Evolutionary conservation across 306 rosid species (phyloP).

Genomic region (Acmispon strigosus): DNA sequence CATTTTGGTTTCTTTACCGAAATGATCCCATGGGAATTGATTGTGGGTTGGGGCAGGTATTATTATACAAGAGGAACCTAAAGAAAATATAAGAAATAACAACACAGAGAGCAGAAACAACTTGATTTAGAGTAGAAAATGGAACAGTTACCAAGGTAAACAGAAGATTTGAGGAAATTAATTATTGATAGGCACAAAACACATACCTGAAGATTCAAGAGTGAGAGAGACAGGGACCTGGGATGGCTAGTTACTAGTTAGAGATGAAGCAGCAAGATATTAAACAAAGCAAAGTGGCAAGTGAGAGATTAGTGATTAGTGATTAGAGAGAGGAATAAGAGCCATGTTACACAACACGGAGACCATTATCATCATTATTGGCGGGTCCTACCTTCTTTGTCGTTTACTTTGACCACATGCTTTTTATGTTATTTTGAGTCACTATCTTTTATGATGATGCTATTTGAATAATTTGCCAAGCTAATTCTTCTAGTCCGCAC

Average conservation of each 20-base stretch:
- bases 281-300: background rate
- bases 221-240: background rate
- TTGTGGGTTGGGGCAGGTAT: background rate
- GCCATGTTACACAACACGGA: background rate
- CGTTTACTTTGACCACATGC: slow-evolving; percentile 26
- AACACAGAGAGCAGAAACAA: background rate
- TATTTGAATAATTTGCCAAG: background rate
- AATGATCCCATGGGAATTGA: background rate
- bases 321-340: background rate
- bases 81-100: background rate
- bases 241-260: background rate
- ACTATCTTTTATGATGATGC: slow-evolving; percentile 5
- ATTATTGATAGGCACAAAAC: background rate
- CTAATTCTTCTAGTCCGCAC: no score
- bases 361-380: slow-evolving; percentile 13
- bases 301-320: no score
- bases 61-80: background rate
- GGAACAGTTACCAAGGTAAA: background rate
- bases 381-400: slow-evolving; percentile 27
- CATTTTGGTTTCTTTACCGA: background rate
- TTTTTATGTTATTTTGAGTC: slow-evolving; percentile 1
- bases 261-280: background rate
- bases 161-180: background rate
- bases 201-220: background rate
- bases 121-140: background rate